A percentile compares a stretch with the other conserved stretches of the same genome.
phyloP scores from a whole-genome alignment of 441 rosid genomes.

The Erysimum pusillum region DNA sequence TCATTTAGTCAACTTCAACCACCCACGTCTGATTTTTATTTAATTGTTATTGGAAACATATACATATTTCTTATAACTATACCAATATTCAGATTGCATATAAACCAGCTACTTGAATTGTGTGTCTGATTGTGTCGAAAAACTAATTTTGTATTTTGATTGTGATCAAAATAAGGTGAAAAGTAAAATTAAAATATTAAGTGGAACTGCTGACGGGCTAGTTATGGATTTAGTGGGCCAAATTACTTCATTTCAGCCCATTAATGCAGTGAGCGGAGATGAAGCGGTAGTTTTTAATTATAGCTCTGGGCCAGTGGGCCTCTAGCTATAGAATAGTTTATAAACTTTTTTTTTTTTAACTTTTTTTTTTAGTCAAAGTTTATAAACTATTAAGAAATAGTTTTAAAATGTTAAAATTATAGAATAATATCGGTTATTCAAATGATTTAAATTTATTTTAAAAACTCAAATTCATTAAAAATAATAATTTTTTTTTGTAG shows the following conservation, averaged over 20 bases:
- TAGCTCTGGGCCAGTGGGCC: no score
- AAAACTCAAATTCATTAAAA: no score
- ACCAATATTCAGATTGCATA: neutral
- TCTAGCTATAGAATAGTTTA: no score
- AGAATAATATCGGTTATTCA: no score
- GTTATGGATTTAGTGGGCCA: slow-evolving; percentile 4
- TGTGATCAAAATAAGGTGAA: neutral
- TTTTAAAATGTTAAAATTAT: no score
- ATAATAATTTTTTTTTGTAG: no score
- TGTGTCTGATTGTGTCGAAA: no score
- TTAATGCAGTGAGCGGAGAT: neutral
- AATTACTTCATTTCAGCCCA: neutral
- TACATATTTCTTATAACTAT: neutral
- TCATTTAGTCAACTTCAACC: slow-evolving; percentile 16
- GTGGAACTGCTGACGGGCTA: neutral
- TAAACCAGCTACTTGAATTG: neutral
- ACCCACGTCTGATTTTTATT: slow-evolving; percentile 3
- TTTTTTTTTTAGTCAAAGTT: no score
- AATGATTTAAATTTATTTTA: no score
- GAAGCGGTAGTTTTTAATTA: neutral
- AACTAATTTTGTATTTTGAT: neutral
- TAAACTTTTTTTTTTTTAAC: no score
- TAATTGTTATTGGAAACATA: neutral
- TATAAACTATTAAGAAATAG: no score
- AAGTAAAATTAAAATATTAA: neutral